Percentiles rank a stretch among this genome's conserved stretches.
Conservation (phyloP, 805 yeast species). For the Candida ortonii region DNA sequence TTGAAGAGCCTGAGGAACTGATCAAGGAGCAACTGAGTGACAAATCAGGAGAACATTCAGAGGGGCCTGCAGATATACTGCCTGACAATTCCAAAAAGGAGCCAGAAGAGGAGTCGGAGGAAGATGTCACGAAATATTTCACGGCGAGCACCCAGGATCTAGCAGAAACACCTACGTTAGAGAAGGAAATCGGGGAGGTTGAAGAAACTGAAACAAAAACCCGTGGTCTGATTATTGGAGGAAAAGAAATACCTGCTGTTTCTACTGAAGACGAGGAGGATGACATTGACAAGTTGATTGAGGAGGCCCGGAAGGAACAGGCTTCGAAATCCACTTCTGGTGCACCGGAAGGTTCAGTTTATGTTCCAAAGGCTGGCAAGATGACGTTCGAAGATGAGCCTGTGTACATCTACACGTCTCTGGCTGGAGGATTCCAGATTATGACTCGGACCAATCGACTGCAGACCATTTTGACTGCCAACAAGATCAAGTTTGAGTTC, state of each 20-base stretch:
- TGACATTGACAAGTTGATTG: constrained; percentile 26
- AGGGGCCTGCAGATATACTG: too few relatives aligned
- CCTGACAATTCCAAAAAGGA: too few relatives aligned
- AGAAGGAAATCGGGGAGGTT: too few relatives aligned
- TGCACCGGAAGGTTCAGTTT: constrained; percentile 24
- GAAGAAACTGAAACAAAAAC: too few relatives aligned
- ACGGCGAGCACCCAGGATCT: too few relatives aligned
- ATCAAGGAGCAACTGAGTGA: too few relatives aligned
- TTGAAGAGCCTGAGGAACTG: background rate
- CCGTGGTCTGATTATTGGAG: too few relatives aligned
- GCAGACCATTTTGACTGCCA: constrained; percentile 70
- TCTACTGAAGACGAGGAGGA: constrained; percentile 12
- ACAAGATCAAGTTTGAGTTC: constrained; percentile 61
- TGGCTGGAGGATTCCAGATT: constrained; percentile 84
- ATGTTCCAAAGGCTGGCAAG: constrained; percentile 33
- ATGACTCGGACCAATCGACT: constrained; percentile 74
- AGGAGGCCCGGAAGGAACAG: constrained; percentile 29
- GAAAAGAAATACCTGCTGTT: constrained; percentile 1
- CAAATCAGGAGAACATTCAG: too few relatives aligned
- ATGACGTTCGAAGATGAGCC: constrained; percentile 50
- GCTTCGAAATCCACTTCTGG: constrained; percentile 7
- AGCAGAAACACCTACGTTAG: too few relatives aligned
- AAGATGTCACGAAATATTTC: too few relatives aligned
- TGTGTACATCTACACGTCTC: constrained; percentile 75
- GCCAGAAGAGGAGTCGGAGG: too few relatives aligned